A percentile compares a stretch with the other conserved stretches of the same genome.
These are phyloP conservation scores for Begonia peltatifolia DNA, from an alignment of 306 rosid species.

Conservation along the genomic window DNA sequence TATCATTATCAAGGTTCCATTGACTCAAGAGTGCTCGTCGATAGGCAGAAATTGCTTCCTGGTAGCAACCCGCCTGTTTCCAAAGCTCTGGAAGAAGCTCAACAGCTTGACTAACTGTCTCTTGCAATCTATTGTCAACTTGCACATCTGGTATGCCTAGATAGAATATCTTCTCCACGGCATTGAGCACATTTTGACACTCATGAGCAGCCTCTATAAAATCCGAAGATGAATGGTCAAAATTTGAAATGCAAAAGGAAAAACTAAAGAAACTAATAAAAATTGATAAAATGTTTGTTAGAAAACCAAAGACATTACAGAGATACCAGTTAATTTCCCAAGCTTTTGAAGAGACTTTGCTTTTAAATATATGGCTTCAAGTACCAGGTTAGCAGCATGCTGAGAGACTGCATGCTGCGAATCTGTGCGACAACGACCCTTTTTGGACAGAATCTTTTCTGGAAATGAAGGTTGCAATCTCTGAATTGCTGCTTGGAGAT, in stretches of 20 bases:
- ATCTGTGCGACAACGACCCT: conserved; percentile 43
- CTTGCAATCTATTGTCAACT: conserved; percentile 80
- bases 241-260: neutral
- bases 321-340: conserved; percentile 53
- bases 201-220: conserved; percentile 78
- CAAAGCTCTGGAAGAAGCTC: conserved; percentile 96
- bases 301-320: neutral
- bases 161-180: conserved; percentile 71
- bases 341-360: conserved; percentile 81
- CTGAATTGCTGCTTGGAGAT: conserved; percentile 87
- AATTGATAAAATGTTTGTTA: neutral
- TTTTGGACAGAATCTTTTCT: conserved; percentile 46
- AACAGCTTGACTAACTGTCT: conserved; percentile 67
- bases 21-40: conserved; percentile 77
- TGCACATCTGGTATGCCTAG: conserved; percentile 65
- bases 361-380: conserved; percentile 95
- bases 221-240: conserved; percentile 6
- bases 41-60: conserved; percentile 65
- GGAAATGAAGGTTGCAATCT: conserved; percentile 59
- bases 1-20: conserved; percentile 83
- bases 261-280: neutral
- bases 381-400: conserved; percentile 87
- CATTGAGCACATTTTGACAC: conserved; percentile 68
- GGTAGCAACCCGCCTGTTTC: conserved; percentile 52
- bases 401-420: conserved; percentile 56